Conservation (phyloP, 164 flowering plant genomes). For the grape (Vitis vinifera) region ASM3070453v1 NC_081814.1:13081001-13081500, state of each 20-base stretch:
- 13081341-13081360: conserved; percentile 86
- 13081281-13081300: conserved; percentile 99
- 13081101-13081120: too few relatives aligned
- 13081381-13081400: conserved; percentile 98
- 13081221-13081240: not conserved
- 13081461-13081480: not conserved
- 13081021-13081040: too few relatives aligned
- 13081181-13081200: not conserved
- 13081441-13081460: not conserved
- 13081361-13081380: conserved; percentile 95
- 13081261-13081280: conserved; percentile 83
- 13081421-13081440: conserved; percentile 33
- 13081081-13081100: too few relatives aligned
- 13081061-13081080: too few relatives aligned
- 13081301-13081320: conserved; percentile 98
- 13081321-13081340: conserved; percentile 98
- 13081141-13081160: not conserved
- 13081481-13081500: not conserved
- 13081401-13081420: conserved; percentile 80
- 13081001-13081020: too few relatives aligned
- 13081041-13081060: too few relatives aligned
- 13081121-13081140: too few relatives aligned
- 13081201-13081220: not conserved
- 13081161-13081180: not conserved
- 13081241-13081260: not conserved